Conservation (phyloP, 2,329 filamentous ascomycete species). For the Lachnellula occidentalis region DNA sequence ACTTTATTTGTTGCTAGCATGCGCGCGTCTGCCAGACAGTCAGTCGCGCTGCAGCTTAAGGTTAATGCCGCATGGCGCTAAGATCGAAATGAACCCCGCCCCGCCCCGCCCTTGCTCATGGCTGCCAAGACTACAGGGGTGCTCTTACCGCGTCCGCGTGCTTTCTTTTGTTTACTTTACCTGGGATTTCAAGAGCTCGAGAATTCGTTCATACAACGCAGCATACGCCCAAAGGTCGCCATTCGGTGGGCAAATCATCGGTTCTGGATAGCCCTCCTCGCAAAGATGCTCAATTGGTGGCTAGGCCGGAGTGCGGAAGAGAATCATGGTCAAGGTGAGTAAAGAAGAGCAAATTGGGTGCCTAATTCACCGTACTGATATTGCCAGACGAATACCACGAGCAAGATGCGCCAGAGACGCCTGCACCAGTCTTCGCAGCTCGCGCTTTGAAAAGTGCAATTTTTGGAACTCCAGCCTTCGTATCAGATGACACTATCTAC, state of each 20-base stretch:
- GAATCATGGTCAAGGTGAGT: conserved; percentile 22
- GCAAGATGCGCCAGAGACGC: conserved; percentile 55
- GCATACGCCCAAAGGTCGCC: neutral
- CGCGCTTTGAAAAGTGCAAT: conserved; percentile 59
- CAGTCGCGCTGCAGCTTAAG: conserved; percentile 8
- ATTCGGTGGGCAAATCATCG: neutral
- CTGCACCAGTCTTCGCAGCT: conserved; percentile 61
- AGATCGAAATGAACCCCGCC: conserved; percentile 8
- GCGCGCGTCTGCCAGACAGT: neutral
- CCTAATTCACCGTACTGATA: conserved; percentile 8
- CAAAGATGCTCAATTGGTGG: conserved; percentile 32
- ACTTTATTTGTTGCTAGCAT: neutral
- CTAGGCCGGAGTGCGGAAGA: conserved; percentile 23
- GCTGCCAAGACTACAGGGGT: conserved; percentile 10
- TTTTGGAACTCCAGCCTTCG: conserved; percentile 51
- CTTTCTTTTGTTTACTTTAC: neutral
- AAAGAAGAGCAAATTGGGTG: neutral
- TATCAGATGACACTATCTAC: conserved; percentile 32
- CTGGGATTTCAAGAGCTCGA: no score
- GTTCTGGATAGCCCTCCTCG: neutral
- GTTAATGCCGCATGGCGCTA: conserved; percentile 16
- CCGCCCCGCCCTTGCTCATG: neutral
- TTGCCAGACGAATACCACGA: conserved; percentile 16
- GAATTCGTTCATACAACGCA: neutral
- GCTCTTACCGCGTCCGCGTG: neutral